phyloP scores from a whole-genome alignment of 371 early-diverging fungal genomes.

The Mucor ambiguus region DNA sequence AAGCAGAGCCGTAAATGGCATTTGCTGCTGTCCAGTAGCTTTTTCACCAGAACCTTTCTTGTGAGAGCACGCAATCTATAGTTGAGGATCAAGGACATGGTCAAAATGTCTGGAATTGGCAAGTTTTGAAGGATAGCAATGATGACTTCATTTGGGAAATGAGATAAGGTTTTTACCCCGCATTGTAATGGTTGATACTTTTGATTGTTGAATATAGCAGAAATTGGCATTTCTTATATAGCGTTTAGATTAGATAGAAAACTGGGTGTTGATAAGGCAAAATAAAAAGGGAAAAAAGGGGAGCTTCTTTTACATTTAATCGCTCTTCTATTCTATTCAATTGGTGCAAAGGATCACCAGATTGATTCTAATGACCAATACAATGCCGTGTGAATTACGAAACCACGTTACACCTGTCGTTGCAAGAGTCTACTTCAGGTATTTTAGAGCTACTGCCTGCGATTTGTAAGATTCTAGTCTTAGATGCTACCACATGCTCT shows the following conservation, averaged over 20 bases:
- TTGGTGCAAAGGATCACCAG: constrained; percentile 5
- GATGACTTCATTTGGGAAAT: constrained; percentile 24
- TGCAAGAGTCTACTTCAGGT: not conserved
- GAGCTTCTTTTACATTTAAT: not conserved
- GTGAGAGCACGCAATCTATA: constrained; percentile 10
- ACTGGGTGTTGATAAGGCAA: constrained; percentile 2
- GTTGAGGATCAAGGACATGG: constrained; percentile 5
- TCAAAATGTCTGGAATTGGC: constrained; percentile 20
- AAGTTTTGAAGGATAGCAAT: constrained; percentile 6
- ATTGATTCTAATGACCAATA: constrained; percentile 9
- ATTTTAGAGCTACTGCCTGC: not conserved
- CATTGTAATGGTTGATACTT: constrained; percentile 5
- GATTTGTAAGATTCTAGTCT: not conserved
- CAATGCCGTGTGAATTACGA: not conserved
- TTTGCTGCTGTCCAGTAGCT: not conserved
- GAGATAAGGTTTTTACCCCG: constrained; percentile 7
- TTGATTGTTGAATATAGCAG: not conserved
- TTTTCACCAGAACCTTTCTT: constrained; percentile 8
- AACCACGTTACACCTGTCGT: not conserved
- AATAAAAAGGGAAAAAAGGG: not conserved
- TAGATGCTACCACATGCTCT: not conserved
- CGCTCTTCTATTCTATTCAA: not conserved
- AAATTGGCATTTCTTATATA: not conserved
- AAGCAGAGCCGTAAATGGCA: constrained; percentile 19
- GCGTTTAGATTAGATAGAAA: constrained; percentile 8